Percentiles rank a stretch among this genome's conserved stretches.
These are phyloP conservation scores for Colletotrichum lindemuthianum DNA, from an alignment of 2,329 filamentous ascomycete species.

Conservation along the genomic window DNA sequence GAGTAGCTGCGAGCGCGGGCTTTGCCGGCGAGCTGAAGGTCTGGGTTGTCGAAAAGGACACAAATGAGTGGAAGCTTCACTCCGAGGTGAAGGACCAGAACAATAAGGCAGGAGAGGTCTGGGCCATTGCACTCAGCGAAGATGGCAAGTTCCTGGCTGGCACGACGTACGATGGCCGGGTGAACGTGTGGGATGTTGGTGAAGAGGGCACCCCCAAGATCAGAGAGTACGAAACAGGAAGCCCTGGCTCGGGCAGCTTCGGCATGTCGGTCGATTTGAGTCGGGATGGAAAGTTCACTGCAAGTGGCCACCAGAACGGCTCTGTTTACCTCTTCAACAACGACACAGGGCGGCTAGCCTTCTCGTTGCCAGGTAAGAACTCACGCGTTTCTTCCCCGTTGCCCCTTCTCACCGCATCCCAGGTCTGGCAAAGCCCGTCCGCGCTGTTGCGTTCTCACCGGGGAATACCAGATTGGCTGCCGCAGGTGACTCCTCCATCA, in stretches of 20 bases:
- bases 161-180: slow-evolving; percentile 86
- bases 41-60: slow-evolving; percentile 73
- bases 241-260: slow-evolving; percentile 81
- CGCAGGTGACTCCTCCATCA: slow-evolving; percentile 87
- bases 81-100: slow-evolving; percentile 54
- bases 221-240: slow-evolving; percentile 83
- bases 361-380: slow-evolving; percentile 79
- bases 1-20: slow-evolving; percentile 81
- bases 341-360: slow-evolving; percentile 82
- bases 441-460: slow-evolving; percentile 88
- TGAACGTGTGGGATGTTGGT: slow-evolving; percentile 86
- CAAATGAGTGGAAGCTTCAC: slow-evolving; percentile 63
- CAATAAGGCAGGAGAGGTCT: slow-evolving; percentile 76
- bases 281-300: slow-evolving; percentile 83
- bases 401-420: not conserved
- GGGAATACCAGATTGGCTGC: slow-evolving; percentile 86
- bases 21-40: slow-evolving; percentile 90
- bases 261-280: slow-evolving; percentile 87
- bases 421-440: slow-evolving; percentile 89
- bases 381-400: not conserved
- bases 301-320: slow-evolving; percentile 92
- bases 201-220: slow-evolving; percentile 70
- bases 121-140: slow-evolving; percentile 87
- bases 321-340: slow-evolving; percentile 96
- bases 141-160: slow-evolving; percentile 87